phyloP scores from a whole-genome alignment of 352 stramenopile genomes.

The Paralagenidium karlingii region DNA sequence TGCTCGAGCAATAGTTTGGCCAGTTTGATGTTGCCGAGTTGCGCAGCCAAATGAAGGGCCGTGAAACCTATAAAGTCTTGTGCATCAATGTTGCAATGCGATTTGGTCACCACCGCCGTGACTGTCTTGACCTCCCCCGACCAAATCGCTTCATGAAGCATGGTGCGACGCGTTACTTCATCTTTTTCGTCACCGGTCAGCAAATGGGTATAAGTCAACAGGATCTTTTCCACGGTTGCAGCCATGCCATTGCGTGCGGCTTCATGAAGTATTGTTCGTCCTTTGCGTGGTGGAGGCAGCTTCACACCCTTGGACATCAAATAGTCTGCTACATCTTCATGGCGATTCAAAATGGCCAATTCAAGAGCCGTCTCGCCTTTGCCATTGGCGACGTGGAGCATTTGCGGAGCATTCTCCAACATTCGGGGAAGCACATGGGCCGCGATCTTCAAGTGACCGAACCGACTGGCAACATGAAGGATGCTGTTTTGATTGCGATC shows the following conservation, averaged over 20 bases:
- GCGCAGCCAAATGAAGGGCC: constrained; percentile 32
- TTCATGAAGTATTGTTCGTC: constrained; percentile 30
- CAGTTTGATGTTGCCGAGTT: constrained; percentile 20
- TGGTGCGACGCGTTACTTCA: constrained; percentile 22
- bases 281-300: constrained; percentile 17
- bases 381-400: constrained; percentile 25
- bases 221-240: constrained; percentile 25
- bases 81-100: constrained; percentile 18
- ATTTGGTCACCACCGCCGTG: constrained; percentile 18
- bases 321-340: constrained; percentile 41
- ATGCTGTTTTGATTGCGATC: constrained; percentile 19
- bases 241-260: constrained; percentile 27
- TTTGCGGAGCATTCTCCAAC: constrained; percentile 7
- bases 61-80: constrained; percentile 48
- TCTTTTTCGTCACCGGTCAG: constrained; percentile 26
- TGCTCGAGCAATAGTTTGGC: constrained; percentile 28
- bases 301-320: constrained; percentile 35
- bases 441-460: constrained; percentile 33
- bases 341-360: constrained; percentile 24
- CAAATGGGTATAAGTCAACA: constrained; percentile 28
- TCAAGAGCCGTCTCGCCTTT: constrained; percentile 26
- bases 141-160: constrained; percentile 33
- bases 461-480: constrained; percentile 33
- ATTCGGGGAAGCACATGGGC: constrained; percentile 33
- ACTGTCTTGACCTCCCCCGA: constrained; percentile 13